Percentiles rank a stretch among this genome's conserved stretches.
Evolutionary conservation across 208 protist genomes (phyloP).

Genomic region (Herpetomonas muscarum): DNA sequence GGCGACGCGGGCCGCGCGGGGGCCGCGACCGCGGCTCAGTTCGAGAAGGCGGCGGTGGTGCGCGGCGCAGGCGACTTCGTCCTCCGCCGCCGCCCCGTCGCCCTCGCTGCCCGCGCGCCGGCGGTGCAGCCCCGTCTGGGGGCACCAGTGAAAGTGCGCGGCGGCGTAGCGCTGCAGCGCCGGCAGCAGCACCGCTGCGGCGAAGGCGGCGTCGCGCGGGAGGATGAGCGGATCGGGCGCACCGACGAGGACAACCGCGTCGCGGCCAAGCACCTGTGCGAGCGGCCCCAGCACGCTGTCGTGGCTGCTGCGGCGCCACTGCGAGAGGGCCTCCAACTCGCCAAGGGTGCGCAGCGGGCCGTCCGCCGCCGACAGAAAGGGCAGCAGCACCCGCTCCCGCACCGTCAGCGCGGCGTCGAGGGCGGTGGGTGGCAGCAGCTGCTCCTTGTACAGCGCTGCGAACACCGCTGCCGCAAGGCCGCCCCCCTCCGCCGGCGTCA

Average conservation of each 20-base stretch:
- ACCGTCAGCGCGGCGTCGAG: conserved; percentile 20
- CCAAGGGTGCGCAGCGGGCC: conserved; percentile 19
- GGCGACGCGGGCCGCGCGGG: too few species aligned
- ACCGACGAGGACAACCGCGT: conserved; percentile 18
- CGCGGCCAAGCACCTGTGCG: conserved; percentile 20
- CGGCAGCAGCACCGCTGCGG: conserved; percentile 41
- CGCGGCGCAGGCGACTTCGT: neutral
- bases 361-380: conserved; percentile 14
- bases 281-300: conserved; percentile 14
- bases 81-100: neutral
- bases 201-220: conserved; percentile 37
- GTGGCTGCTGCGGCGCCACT: conserved; percentile 16
- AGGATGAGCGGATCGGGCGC: conserved; percentile 22
- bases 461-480: neutral
- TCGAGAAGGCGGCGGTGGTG: neutral
- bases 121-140: neutral
- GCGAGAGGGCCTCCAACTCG: conserved; percentile 22
- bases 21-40: too few species aligned
- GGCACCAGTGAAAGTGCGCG: conserved; percentile 1
- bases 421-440: conserved; percentile 12
- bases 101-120: neutral
- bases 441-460: neutral
- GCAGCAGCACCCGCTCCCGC: conserved; percentile 37
- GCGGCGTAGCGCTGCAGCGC: conserved; percentile 37
- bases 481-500: too few species aligned